Evolutionary conservation across 352 stramenopile species (phyloP).

Genomic region (Globisporangium alternatum): DNA sequence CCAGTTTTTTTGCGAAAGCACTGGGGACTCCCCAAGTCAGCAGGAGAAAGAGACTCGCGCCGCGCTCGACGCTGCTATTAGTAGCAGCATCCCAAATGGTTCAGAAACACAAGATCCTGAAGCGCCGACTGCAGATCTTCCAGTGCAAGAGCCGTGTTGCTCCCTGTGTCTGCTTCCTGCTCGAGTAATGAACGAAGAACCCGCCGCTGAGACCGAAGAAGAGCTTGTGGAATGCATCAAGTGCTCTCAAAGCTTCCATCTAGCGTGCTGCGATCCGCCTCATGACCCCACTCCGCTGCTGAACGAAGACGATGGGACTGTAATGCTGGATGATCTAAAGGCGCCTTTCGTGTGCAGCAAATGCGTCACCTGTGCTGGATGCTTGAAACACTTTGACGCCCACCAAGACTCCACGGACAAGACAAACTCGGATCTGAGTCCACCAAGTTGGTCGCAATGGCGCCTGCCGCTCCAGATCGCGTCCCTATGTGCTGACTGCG

Average conservation of each 20-base stretch:
- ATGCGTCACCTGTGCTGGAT: constrained; percentile 67
- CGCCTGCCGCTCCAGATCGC: constrained; percentile 57
- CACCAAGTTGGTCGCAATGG: constrained; percentile 65
- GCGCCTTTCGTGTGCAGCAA: constrained; percentile 68
- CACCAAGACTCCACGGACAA: constrained; percentile 5
- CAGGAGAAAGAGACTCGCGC: constrained; percentile 14
- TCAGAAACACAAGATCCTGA: not conserved
- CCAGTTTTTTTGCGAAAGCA: constrained; percentile 6
- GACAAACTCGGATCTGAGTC: not conserved
- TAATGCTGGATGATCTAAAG: constrained; percentile 61
- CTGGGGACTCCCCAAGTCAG: not conserved
- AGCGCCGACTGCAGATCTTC: not conserved
- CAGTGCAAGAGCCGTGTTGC: constrained; percentile 12
- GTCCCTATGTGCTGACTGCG: constrained; percentile 61
- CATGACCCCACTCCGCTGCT: constrained; percentile 54
- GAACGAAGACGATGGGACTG: constrained; percentile 45
- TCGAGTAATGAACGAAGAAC: not conserved
- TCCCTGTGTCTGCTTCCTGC: constrained; percentile 26
- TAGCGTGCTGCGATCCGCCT: constrained; percentile 76
- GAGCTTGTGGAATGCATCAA: constrained; percentile 54
- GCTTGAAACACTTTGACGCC: constrained; percentile 18
- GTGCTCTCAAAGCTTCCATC: constrained; percentile 55
- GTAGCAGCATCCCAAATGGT: constrained; percentile 2
- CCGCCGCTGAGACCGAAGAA: constrained; percentile 16
- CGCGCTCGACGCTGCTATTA: constrained; percentile 13